A percentile compares a stretch with the other conserved stretches of the same genome.
These are phyloP conservation scores for Puccinia hordei DNA, from an alignment of 1,284 basidiomycete species.

Conservation along the genomic window DNA sequence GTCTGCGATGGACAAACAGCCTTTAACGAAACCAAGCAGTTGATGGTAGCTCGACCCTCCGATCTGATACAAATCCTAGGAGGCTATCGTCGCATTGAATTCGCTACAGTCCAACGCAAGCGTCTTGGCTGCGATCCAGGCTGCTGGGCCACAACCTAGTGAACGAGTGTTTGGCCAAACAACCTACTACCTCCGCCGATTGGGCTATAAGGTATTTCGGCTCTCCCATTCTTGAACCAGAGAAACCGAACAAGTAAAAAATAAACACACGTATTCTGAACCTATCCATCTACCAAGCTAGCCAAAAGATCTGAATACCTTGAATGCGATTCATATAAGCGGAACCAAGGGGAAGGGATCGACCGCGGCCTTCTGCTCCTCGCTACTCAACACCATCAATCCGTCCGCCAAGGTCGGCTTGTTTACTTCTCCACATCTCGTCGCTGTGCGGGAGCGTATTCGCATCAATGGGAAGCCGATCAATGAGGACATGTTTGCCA, in stretches of 20 bases:
- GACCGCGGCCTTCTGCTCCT: conserved; percentile 77
- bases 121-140: conserved; percentile 43
- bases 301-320: conserved; percentile 77
- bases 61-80: conserved; percentile 58
- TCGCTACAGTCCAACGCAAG: conserved; percentile 68
- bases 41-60: not conserved
- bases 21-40: conserved; percentile 3
- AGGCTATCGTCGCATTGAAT: conserved; percentile 85
- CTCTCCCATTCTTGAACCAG: conserved; percentile 61
- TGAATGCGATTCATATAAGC: conserved; percentile 95
- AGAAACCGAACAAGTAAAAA: not conserved
- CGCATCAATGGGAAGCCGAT: conserved; percentile 88
- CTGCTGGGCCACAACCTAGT: conserved; percentile 29
- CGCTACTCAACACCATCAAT: conserved; percentile 53
- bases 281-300: conserved; percentile 58
- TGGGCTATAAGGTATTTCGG: conserved; percentile 78
- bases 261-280: not conserved
- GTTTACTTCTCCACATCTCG: conserved; percentile 95
- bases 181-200: conserved; percentile 83
- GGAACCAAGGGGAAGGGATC: conserved; percentile 99
- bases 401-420: conserved; percentile 64
- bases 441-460: conserved; percentile 93
- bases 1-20: not conserved
- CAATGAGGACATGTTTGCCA: conserved; percentile 81
- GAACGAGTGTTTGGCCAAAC: conserved; percentile 26